Evolutionary conservation across 345 rosid species (phyloP).

Genomic region (Rhodamnia rubescens): DNA sequence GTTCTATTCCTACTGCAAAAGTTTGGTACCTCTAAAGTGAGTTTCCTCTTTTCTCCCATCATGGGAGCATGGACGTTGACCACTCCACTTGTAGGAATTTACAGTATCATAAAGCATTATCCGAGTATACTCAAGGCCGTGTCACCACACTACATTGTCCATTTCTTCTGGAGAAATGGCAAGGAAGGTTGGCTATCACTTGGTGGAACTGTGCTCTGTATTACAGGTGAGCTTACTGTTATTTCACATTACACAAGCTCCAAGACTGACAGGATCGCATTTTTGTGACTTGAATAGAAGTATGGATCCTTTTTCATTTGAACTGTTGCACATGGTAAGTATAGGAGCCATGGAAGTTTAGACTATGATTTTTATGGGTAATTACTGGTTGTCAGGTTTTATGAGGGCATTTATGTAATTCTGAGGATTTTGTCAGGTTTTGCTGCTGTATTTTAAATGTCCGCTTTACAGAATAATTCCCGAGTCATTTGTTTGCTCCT

Average conservation of each 20-base stretch:
- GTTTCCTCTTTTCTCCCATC: constrained; percentile 80
- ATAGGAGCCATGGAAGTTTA: background rate
- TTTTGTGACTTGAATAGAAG: background rate
- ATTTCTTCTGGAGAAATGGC: constrained; percentile 56
- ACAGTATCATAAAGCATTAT: constrained; percentile 60
- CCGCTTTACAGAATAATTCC: background rate
- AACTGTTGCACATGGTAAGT: background rate
- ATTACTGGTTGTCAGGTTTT: background rate
- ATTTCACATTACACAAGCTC: background rate
- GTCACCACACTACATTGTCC: constrained; percentile 54
- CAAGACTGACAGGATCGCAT: background rate
- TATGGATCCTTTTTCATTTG: background rate
- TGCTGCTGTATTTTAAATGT: background rate
- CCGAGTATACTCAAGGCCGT: constrained; percentile 69
- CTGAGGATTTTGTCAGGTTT: background rate
- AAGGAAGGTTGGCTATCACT: constrained; percentile 69
- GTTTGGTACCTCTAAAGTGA: constrained; percentile 75
- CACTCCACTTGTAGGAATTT: constrained; percentile 67
- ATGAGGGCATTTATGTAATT: background rate
- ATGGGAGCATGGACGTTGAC: constrained; percentile 77
- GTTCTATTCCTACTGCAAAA: constrained; percentile 68
- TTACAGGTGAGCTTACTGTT: constrained; percentile 40
- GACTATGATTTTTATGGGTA: background rate
- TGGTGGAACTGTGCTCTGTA: constrained; percentile 78
- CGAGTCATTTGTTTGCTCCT: background rate